phyloP scores from a whole-genome alignment of 2,329 filamentous ascomycete species.

The Elsinoe fawcettii region DNA sequence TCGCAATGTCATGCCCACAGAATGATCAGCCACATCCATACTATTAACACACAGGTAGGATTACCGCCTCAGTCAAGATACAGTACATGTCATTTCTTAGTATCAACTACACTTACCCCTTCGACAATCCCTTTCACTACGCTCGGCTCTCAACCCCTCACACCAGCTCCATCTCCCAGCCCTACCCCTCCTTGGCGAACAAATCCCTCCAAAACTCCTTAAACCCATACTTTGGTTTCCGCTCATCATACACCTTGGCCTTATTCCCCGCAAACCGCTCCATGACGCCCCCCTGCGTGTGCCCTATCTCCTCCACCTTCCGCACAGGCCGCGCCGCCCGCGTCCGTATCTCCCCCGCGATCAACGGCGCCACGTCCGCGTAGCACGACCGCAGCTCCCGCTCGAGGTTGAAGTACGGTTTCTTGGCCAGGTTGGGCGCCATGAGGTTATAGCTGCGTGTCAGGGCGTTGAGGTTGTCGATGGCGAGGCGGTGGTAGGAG shows the following conservation, averaged over 20 bases:
- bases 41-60: too few species aligned
- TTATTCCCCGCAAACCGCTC: constrained; percentile 51
- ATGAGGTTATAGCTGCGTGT: constrained; percentile 90
- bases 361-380: constrained; percentile 71
- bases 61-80: too few species aligned
- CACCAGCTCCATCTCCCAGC: background rate
- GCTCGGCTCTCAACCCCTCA: too few species aligned
- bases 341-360: constrained; percentile 65
- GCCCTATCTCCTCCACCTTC: constrained; percentile 37
- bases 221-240: constrained; percentile 71
- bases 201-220: constrained; percentile 85
- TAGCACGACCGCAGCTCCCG: constrained; percentile 76
- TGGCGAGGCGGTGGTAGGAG: constrained; percentile 66
- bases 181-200: constrained; percentile 36
- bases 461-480: constrained; percentile 69
- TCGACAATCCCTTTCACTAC: too few species aligned
- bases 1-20: too few species aligned
- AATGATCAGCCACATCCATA: too few species aligned
- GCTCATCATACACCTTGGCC: constrained; percentile 64
- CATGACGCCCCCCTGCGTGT: constrained; percentile 48
- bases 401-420: constrained; percentile 79
- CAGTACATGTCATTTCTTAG: too few species aligned
- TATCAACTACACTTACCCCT: too few species aligned
- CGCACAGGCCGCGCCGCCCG: constrained; percentile 48
- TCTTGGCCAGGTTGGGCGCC: constrained; percentile 85